Evolutionary conservation across 305 asterid genomes (phyloP), one percentile per base, ranked within the genome.

Genomic region (Plantago coronopus): DNA sequence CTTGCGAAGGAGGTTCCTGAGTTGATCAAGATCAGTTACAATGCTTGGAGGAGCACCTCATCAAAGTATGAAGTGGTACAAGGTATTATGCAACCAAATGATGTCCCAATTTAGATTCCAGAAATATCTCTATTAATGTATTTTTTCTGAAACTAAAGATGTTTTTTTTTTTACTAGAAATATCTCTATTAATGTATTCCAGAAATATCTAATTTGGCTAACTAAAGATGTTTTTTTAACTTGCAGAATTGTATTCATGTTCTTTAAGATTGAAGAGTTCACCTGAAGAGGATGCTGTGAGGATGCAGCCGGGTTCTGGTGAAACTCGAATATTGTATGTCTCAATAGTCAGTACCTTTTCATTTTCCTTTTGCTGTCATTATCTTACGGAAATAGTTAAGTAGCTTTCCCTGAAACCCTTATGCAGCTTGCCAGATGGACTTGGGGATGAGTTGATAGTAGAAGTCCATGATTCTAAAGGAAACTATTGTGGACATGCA

Each of bases 271-370:
- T 89, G 74, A 93, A 89, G 75, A 93, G 95, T 62, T 82, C 86
- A 60, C 82, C 89, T 22, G 95, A 87, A 70, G 91, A 79, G 65
- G 97, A 89, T 59, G 80, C 78, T 56, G 85, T 87, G 59, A 81
- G 85, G 79, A 79, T 93, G 94, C 97, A 78, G 72, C 91, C 99
- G 65, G 99, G 96, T 79, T 87, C 99, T 19, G 91, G 94, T 21
- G 99, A 93, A 84, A 83, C 84, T 67, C 89, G 87, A 64, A 79
- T 89, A 57, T 87, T 93, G 99, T 93, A 82, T 12, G 97, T 81
- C 48, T 48, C 60, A 19, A 40, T 56, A 60, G n/a, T n/a, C n/a
- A n/a, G 71, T 65, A 11, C 14, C 49, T 46, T 38, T 3, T 45
- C 17, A 12, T 48, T 57, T 48, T 10, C 12, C 11, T 5, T 3